A percentile compares a stretch with the other conserved stretches of the same genome.
Conservation (phyloP, 805 yeast genomes). For the Hanseniaspora vineae region DNA sequence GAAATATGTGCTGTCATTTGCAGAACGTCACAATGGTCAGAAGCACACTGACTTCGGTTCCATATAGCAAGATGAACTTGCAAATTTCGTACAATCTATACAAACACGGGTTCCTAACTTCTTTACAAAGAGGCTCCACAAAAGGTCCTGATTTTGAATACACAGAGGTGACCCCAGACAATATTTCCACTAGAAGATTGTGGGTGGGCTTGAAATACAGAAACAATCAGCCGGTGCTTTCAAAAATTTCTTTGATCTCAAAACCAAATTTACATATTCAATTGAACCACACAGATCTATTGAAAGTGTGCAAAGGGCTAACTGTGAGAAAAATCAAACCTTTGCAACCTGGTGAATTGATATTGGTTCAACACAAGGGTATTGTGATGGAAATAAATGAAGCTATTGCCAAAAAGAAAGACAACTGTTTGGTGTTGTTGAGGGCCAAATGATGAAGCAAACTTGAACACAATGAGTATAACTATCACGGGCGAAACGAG, state of each 20-base stretch:
- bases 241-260: slow-evolving; percentile 58
- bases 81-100: slow-evolving; percentile 75
- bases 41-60: slow-evolving; percentile 63
- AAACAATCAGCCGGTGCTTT: slow-evolving; percentile 63
- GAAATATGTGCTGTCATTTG: slow-evolving; percentile 75
- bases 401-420: slow-evolving; percentile 58
- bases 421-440: slow-evolving; percentile 68
- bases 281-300: slow-evolving; percentile 50
- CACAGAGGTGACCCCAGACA: slow-evolving; percentile 73
- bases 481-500: no score
- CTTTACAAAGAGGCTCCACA: slow-evolving; percentile 73
- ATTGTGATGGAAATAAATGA: slow-evolving; percentile 69
- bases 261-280: slow-evolving; percentile 73
- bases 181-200: slow-evolving; percentile 69
- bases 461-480: no score
- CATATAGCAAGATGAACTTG: slow-evolving; percentile 70
- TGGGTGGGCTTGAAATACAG: slow-evolving; percentile 91
- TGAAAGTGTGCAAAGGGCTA: slow-evolving; percentile 54
- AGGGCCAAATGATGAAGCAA: slow-evolving; percentile 51
- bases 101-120: slow-evolving; percentile 78
- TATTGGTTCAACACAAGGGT: slow-evolving; percentile 44
- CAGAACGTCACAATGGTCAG: slow-evolving; percentile 77
- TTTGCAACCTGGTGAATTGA: slow-evolving; percentile 77
- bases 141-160: slow-evolving; percentile 73
- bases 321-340: slow-evolving; percentile 67